Evolutionary conservation across 495 filamentous ascomycete genomes (phyloP).

Genomic region (Neurospora pannonica): DNA sequence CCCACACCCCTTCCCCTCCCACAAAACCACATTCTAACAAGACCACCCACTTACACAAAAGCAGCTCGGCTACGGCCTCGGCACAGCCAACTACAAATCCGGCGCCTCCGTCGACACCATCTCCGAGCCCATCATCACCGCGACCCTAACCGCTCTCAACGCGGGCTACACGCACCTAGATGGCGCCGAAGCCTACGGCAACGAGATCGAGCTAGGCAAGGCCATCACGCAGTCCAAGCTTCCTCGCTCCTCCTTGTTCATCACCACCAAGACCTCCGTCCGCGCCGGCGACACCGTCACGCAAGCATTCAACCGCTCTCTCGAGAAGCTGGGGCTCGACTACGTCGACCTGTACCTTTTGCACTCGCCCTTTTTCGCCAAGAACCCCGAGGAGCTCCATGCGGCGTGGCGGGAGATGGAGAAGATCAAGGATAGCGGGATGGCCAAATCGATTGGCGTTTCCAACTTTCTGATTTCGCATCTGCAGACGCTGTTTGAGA

Average conservation of each 20-base stretch:
- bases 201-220: slow-evolving; percentile 64
- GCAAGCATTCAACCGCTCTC: slow-evolving; percentile 55
- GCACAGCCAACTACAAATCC: slow-evolving; percentile 34
- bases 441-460: slow-evolving; percentile 71
- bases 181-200: slow-evolving; percentile 74
- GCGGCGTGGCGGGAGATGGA: slow-evolving; percentile 71
- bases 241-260: slow-evolving; percentile 58
- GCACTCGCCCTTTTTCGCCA: slow-evolving; percentile 63
- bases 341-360: slow-evolving; percentile 86
- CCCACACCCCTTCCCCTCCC: neutral
- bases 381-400: slow-evolving; percentile 53
- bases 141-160: slow-evolving; percentile 58
- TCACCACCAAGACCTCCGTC: slow-evolving; percentile 65
- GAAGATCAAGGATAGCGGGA: slow-evolving; percentile 56
- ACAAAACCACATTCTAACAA: neutral
- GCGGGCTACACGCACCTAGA: slow-evolving; percentile 70
- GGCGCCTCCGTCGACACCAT: slow-evolving; percentile 31
- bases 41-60: slow-evolving; percentile 2
- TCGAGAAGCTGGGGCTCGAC: slow-evolving; percentile 64
- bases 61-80: slow-evolving; percentile 65
- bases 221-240: slow-evolving; percentile 63
- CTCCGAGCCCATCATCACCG: slow-evolving; percentile 41
- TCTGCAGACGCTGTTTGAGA: slow-evolving; percentile 49
- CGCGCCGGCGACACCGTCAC: slow-evolving; percentile 48
- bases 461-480: slow-evolving; percentile 67